Base-by-base conservation (phyloP, 2,329 filamentous ascomycete genomes). In the Phyllachora maydis region DNA sequence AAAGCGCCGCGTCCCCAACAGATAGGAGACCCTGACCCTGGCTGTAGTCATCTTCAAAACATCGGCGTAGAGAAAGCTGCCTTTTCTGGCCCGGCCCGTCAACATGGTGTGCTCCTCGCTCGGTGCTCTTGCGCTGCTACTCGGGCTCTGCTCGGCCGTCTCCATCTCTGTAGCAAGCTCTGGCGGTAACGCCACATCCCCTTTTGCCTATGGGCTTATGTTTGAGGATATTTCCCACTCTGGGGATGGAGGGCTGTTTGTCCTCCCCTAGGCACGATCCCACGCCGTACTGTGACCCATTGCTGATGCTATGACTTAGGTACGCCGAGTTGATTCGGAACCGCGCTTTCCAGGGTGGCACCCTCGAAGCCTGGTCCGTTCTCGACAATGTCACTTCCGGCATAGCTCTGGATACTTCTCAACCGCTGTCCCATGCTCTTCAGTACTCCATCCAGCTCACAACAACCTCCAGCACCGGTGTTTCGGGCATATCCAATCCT, bases 281-380 rank as follows among this genome's bases (percentile, higher is more conserved):
- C 16, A 18, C 16, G 7, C 7, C 12, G 4, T 9, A 7, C 11
- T 14, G 12, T 22, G 20, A 22, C 19, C 19, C 6, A 7, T 7
- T 20, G 11, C 6, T n/a, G n/a, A n/a, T n/a, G n/a, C n/a, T n/a
- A n/a, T n/a, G n/a, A n/a, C n/a, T n/a, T n/a, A 22, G 20, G 12
- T 78, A 79, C 38, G 72, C 66, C 23, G 71, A 79, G 37, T 43
- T 79, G 26, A 61, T 79, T 27, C 60, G 58, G 24, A 79, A 79
- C 43, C 59, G 70, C 23, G 73, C 70, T 8, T 77, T 79, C 36
- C 73, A 79, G 41, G 49, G 48, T 25, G 42, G 47, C 18, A 50
- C 47, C 4, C 44, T 65, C 3, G 42, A 45, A n/a, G 50, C 43
- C 10, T 64, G 56, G 54, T 41, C 40, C 10, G 31, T 54, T 2